Conservation (phyloP, 768 basidiomycete genomes). For the Pleurotus eryngii region DNA sequence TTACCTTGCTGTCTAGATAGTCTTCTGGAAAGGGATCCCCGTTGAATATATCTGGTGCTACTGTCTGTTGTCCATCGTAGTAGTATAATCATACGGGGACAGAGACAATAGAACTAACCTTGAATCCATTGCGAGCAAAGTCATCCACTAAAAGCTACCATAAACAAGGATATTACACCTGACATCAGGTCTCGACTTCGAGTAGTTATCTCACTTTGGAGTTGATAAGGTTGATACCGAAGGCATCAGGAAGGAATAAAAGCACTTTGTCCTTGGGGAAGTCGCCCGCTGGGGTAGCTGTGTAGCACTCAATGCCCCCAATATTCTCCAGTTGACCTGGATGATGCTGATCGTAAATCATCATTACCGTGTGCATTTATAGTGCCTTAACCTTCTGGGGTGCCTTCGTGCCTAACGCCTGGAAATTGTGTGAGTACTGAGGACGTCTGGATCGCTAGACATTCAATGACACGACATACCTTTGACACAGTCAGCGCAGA, state of each 20-base stretch:
- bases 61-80: slow-evolving; percentile 22
- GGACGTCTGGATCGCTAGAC: not conserved
- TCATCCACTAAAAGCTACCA: slow-evolving; percentile 37
- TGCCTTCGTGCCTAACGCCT: not conserved
- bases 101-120: slow-evolving; percentile 20
- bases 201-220: slow-evolving; percentile 10
- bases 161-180: not conserved
- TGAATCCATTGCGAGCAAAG: slow-evolving; percentile 45
- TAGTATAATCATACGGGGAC: not conserved
- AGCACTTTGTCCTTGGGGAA: slow-evolving; percentile 44
- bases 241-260: slow-evolving; percentile 39
- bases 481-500: not conserved
- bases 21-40: slow-evolving; percentile 37
- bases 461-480: not conserved
- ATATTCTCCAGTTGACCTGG: slow-evolving; percentile 27
- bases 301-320: slow-evolving; percentile 35
- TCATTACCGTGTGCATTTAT: not conserved
- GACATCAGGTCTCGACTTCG: too few relatives aligned
- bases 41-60: slow-evolving; percentile 38
- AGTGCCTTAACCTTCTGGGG: not conserved
- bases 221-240: slow-evolving; percentile 35
- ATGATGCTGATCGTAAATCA: not conserved
- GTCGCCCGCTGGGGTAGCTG: slow-evolving; percentile 35
- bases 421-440: not conserved
- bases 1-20: slow-evolving; percentile 29